Evolutionary conservation across 1,139 yeast species (phyloP).

Genomic region (Suhomyces bribrorum): DNA sequence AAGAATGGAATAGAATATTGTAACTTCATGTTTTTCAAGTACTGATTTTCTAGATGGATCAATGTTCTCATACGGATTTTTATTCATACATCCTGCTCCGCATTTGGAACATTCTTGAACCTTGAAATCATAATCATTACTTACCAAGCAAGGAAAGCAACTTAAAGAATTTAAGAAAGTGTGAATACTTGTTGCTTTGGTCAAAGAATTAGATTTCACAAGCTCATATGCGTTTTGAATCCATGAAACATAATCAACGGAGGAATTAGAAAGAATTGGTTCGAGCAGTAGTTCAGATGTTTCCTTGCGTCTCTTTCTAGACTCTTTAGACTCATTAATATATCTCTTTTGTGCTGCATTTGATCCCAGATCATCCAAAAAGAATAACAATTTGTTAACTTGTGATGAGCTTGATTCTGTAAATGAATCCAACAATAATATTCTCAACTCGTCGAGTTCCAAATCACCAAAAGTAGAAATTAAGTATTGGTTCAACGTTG

Average conservation of each 20-base stretch:
- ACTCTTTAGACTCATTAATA: neutral
- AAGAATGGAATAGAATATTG: slow-evolving; percentile 26
- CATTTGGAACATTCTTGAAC: slow-evolving; percentile 44
- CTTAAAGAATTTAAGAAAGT: slow-evolving; percentile 44
- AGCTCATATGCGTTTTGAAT: slow-evolving; percentile 20
- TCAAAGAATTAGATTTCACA: neutral
- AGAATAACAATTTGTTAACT: slow-evolving; percentile 12
- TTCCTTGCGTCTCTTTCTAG: neutral
- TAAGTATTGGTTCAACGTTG: slow-evolving; percentile 17
- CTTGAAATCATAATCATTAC: slow-evolving; percentile 32
- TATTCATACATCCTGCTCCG: slow-evolving; percentile 28
- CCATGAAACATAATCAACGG: slow-evolving; percentile 25
- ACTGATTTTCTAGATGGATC: slow-evolving; percentile 25
- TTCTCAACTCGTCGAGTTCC: slow-evolving; percentile 18
- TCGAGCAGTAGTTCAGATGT: neutral
- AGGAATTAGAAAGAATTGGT: slow-evolving; percentile 4
- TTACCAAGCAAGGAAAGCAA: slow-evolving; percentile 42
- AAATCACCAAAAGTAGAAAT: slow-evolving; percentile 22
- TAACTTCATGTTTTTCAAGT: slow-evolving; percentile 24
- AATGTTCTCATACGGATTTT: slow-evolving; percentile 25
- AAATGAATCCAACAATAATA: slow-evolving; percentile 9
- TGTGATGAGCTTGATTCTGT: slow-evolving; percentile 9
- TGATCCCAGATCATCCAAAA: slow-evolving; percentile 6
- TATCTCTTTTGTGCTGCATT: neutral
- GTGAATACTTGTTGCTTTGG: slow-evolving; percentile 19